Evolutionary conservation across 345 rosid genomes (phyloP), one percentile per base, ranked within the genome.

Genomic region (Dipteronia dyeriana): DNA sequence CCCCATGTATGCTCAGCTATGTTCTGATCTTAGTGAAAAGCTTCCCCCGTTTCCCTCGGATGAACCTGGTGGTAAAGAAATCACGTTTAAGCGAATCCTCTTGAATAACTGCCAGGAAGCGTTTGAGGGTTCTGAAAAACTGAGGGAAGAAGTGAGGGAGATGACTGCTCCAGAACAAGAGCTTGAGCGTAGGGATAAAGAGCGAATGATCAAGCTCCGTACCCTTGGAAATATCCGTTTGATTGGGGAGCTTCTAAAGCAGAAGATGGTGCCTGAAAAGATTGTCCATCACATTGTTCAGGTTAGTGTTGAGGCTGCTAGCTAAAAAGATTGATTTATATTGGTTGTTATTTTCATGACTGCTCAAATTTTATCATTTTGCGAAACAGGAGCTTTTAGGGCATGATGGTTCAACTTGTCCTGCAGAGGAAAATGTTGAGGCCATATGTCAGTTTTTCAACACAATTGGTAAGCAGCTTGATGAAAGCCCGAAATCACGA

Each of bases 181-280:
- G 85, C 76, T 83, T 47, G 98, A 94, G 79, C 93, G 94, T 8
- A 89, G 84, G 83, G 99, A 96, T 78, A 96, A 88, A 77, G 99
- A 94, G 81, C 87, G 94, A 76, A 74, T 88, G 86, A 76, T 84
- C 68, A 96, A 94, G 86, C 88, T 91, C 38, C 92, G 99, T 43
- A 96, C 98, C 22, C 81, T 96, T 10, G 99, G 99, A 43, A 96
- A 96, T 59, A 93, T 92, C 41, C 97, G 94, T 70, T 81, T 96
- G 68, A 94, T 96, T 86, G 99, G 98, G 67, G 98, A 96, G 84
- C 95, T 96, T 82, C 82, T 93, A 84, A 94, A 96, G 88, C 97
- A 96, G 86, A 91, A 85, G 84, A 93, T 96, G 97, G 98, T 96
- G 17, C 88, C 99, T 20, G 98, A 94, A 86, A 93, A 61, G 92